A percentile compares a stretch with the other conserved stretches of the same genome.
phyloP scores from a whole-genome alignment of 75 land plant genomes.

The Chamaecyparis obtusa region DNA sequence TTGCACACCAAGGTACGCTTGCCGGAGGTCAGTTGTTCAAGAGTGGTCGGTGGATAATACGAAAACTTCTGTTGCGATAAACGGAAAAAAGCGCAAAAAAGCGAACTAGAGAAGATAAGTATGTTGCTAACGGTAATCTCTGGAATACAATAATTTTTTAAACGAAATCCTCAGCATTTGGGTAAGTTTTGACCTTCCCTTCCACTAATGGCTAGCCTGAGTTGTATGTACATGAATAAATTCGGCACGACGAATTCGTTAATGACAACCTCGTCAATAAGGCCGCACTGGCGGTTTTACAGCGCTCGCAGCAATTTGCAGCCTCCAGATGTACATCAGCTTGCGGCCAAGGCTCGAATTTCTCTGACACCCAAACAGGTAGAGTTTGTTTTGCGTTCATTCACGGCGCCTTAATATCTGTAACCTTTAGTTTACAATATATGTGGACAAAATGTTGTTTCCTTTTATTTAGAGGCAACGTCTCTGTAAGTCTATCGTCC shows the following conservation, averaged over 20 bases:
- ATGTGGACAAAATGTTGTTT: no score
- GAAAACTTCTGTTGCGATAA: no score
- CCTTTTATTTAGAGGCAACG: neutral
- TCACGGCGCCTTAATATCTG: neutral
- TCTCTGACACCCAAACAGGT: neutral
- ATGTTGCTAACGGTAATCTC: no score
- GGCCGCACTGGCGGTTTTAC: neutral
- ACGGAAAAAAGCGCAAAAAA: no score
- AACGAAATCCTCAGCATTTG: no score
- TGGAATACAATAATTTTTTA: no score
- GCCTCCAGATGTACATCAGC: neutral
- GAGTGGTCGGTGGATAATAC: no score
- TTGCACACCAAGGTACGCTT: no score
- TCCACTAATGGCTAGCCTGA: neutral
- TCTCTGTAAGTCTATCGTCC: neutral
- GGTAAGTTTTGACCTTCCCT: neutral
- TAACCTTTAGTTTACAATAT: neutral
- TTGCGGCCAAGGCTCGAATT: conserved; percentile 8
- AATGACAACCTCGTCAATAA: neutral
- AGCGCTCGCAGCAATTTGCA: neutral
- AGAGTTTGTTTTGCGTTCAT: neutral
- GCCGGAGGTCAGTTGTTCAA: no score
- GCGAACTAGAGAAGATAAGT: no score
- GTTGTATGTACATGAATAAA: neutral
- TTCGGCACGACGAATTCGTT: neutral